Evolutionary conservation across 768 basidiomycete genomes (phyloP), one percentile per base, ranked within the genome.

Genomic region (Pleurotus salmoneostramineus): DNA sequence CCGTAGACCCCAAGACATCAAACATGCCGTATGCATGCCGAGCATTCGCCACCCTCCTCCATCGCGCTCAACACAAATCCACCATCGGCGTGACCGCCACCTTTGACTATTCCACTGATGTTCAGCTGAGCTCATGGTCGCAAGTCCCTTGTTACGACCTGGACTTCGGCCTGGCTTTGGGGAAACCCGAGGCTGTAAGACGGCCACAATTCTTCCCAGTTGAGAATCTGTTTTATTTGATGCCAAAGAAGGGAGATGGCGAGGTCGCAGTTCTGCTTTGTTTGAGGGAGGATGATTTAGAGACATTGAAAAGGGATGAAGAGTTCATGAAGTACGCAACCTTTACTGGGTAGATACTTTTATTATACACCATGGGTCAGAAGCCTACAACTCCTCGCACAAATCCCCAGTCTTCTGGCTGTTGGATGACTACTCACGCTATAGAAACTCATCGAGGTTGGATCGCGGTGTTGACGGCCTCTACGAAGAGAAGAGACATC

Each of bases 101-200:
- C 1, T 35, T 69, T 6, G 52, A 66, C 46, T 33, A 58, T 1
- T 50, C 59, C 0, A 43, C 40, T n/a, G 69, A 68, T 37, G 57
- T 71, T 56, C 66, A 65, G 67, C 58, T 69, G 3, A 68, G 66
- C 52, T 71, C 68, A 8, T 71, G 68, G 69, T 64, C 64, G 12
- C 65, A 68, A 47, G 56, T 64, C 8, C 44, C 62, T 27, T 61
- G 60, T 43, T 65, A 63, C 51, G 57, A 63, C 4, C 56, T 68
- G n/a, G 66, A 69, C 37, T 69, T 68, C 42, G 56, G 56, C 11
- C 54, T 69, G 10, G 66, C 61, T 11, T 56, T 67, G 57, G 66
- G 65, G 2, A 65, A 52, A 50, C 66, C 67, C 5, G 67, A 67
- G 45, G 59, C 63, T 14, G 68, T 71, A 17, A 56, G 69, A 32